These are phyloP conservation scores for Pelargonium citronellum DNA, from an alignment of 441 rosid species.

Conservation along the genomic window DNA sequence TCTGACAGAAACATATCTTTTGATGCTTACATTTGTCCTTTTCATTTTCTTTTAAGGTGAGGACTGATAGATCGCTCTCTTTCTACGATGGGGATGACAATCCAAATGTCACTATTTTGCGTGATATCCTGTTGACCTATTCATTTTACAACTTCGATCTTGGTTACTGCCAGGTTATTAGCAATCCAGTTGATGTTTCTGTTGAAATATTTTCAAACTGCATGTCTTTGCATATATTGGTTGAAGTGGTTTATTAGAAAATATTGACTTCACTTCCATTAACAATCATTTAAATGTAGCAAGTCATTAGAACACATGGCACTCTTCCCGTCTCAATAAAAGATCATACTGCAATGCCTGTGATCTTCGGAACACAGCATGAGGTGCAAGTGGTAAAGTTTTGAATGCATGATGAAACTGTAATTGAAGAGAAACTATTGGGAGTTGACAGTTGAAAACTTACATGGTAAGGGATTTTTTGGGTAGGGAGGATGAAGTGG, in stretches of 20 bases:
- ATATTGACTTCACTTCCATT: slow-evolving; percentile 6
- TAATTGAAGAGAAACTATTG: slow-evolving; percentile 1
- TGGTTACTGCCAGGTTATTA: slow-evolving; percentile 93
- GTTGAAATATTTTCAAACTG: slow-evolving; percentile 8
- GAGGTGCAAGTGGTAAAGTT: neutral
- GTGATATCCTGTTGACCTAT: slow-evolving; percentile 80
- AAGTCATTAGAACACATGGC: neutral
- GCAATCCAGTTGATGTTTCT: slow-evolving; percentile 2
- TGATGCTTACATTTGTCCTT: slow-evolving; percentile 9
- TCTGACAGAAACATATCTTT: slow-evolving; percentile 1
- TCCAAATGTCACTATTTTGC: slow-evolving; percentile 67
- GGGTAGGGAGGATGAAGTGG: neutral
- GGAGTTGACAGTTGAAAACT: neutral
- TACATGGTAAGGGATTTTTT: neutral
- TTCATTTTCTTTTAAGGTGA: slow-evolving; percentile 50
- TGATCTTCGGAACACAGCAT: neutral
- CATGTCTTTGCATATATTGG: neutral
- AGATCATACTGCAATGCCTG: neutral
- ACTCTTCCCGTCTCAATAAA: neutral
- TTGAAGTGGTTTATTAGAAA: slow-evolving; percentile 1
- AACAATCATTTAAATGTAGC: neutral
- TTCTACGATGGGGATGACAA: slow-evolving; percentile 93
- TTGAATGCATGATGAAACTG: neutral
- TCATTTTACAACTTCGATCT: slow-evolving; percentile 97
- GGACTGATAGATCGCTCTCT: slow-evolving; percentile 78